A percentile compares a stretch with the other conserved stretches of the same genome.
phyloP scores from a whole-genome alignment of 2,329 filamentous ascomycete species.

The Mycosphaerella sp. region DNA sequence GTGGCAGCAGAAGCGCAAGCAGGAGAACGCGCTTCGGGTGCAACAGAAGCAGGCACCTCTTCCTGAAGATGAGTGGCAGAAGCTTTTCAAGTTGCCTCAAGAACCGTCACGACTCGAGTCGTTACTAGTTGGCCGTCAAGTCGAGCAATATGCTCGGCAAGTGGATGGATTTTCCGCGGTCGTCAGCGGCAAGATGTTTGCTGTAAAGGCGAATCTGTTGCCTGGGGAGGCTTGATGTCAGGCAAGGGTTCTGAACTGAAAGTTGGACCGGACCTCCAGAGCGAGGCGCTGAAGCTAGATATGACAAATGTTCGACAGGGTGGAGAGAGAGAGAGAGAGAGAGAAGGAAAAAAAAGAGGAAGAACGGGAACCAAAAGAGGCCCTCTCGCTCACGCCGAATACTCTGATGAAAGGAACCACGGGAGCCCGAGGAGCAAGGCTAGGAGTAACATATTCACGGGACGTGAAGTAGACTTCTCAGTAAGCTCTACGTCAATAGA shows the following conservation, averaged over 20 bases:
- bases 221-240: slow-evolving; percentile 44
- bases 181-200: slow-evolving; percentile 96
- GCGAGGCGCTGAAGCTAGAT: slow-evolving; percentile 21
- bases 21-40: slow-evolving; percentile 79
- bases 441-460: background rate
- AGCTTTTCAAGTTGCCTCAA: slow-evolving; percentile 93
- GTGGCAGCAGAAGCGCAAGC: slow-evolving; percentile 95
- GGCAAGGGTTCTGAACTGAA: background rate
- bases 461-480: background rate
- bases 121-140: slow-evolving; percentile 90
- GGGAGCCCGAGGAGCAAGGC: background rate
- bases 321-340: background rate
- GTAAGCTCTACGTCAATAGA: background rate
- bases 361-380: too few relatives aligned
- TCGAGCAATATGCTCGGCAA: slow-evolving; percentile 96
- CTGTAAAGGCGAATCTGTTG: slow-evolving; percentile 66
- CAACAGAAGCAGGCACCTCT: slow-evolving; percentile 82
- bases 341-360: too few relatives aligned
- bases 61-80: slow-evolving; percentile 97
- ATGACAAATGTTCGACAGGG: background rate
- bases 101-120: slow-evolving; percentile 90
- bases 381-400: background rate
- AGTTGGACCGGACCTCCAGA: slow-evolving; percentile 16
- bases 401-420: background rate
- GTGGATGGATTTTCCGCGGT: slow-evolving; percentile 92